phyloP scores from a whole-genome alignment of 495 filamentous ascomycete species.

The Xylaria intraflava region DNA sequence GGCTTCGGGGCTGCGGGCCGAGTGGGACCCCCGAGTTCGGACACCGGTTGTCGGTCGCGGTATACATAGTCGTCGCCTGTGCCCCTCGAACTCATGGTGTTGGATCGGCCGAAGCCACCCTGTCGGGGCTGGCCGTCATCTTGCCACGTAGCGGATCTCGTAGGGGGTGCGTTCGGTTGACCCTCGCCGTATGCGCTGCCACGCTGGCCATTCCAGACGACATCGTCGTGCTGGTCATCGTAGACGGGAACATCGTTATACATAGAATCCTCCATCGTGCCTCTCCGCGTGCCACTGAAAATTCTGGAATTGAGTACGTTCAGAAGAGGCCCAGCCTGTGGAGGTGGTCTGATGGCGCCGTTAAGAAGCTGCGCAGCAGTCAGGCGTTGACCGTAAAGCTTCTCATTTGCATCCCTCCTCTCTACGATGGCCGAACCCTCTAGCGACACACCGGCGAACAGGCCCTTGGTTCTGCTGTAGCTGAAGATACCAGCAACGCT shows the following conservation, averaged over 20 bases:
- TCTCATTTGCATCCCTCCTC: conserved; percentile 92
- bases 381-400: conserved; percentile 77
- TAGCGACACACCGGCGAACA: conserved; percentile 91
- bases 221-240: conserved; percentile 78
- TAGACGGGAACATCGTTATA: conserved; percentile 96
- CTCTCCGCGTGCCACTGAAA: conserved; percentile 60
- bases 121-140: conserved; percentile 63
- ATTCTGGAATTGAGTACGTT: conserved; percentile 73
- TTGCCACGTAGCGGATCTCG: conserved; percentile 73
- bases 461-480: conserved; percentile 93
- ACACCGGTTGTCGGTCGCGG: conserved; percentile 46
- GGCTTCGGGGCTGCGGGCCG: conserved; percentile 86
- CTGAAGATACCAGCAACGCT: conserved; percentile 90
- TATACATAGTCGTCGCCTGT: conserved; percentile 52
- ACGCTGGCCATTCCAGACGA: conserved; percentile 82
- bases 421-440: conserved; percentile 89
- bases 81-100: conserved; percentile 30
- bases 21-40: conserved; percentile 37
- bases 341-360: conserved; percentile 70
- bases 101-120: conserved; percentile 45
- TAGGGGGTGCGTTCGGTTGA: conserved; percentile 61
- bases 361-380: conserved; percentile 77
- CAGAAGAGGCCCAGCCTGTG: conserved; percentile 76
- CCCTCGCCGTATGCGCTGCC: conserved; percentile 74
- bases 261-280: conserved; percentile 53